These are phyloP conservation scores for Nicotiana tomentosiformis DNA, from an alignment of 257 asterid species.

Conservation along the genomic window DNA sequence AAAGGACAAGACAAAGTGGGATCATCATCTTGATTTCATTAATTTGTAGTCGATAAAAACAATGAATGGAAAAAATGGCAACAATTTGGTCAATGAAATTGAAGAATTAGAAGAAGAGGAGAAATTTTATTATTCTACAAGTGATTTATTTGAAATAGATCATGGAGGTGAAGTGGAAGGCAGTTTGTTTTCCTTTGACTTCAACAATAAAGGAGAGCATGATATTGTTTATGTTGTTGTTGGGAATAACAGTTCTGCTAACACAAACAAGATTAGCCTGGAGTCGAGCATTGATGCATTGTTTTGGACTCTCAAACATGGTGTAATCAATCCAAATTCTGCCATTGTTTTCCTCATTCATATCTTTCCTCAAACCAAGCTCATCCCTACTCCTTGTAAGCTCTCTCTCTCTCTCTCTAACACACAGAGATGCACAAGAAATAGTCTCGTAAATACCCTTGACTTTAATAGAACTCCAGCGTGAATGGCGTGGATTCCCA, in stretches of 20 bases:
- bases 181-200: slow-evolving; percentile 26
- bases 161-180: slow-evolving; percentile 20
- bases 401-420: neutral
- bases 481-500: neutral
- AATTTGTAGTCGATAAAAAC: neutral
- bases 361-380: slow-evolving; percentile 55
- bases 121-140: neutral
- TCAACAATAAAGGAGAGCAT: slow-evolving; percentile 9
- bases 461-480: neutral
- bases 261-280: neutral
- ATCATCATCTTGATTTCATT: neutral
- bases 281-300: slow-evolving; percentile 56
- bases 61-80: neutral
- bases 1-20: neutral
- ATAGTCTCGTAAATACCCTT: neutral
- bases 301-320: slow-evolving; percentile 42
- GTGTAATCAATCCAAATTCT: slow-evolving; percentile 17
- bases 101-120: neutral
- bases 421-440: neutral
- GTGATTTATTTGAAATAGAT: slow-evolving; percentile 7
- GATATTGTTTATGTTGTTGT: slow-evolving; percentile 48
- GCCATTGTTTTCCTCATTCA: slow-evolving; percentile 49
- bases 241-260: neutral
- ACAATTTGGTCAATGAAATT: neutral
- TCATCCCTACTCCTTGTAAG: slow-evolving; percentile 74